Evolutionary conservation across 768 basidiomycete genomes (phyloP).

Genomic region (Cystofilobasidium ferigula): DNA sequence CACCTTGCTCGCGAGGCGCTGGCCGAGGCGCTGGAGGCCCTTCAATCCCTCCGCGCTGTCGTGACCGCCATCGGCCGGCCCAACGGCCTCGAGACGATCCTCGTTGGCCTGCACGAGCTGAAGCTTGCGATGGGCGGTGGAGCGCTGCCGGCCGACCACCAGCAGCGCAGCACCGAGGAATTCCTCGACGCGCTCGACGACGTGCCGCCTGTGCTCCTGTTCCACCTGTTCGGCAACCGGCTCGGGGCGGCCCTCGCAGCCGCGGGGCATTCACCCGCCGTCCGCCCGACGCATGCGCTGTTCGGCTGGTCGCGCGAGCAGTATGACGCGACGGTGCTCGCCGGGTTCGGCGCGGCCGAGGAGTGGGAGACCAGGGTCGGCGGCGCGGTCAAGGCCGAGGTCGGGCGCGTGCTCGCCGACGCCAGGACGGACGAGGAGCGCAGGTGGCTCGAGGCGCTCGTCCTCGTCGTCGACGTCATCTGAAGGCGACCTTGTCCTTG

Average conservation of each 20-base stretch:
- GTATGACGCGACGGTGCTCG: slow-evolving; percentile 13
- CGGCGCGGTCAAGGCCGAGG: slow-evolving; percentile 10
- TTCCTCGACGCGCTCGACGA: slow-evolving; percentile 24
- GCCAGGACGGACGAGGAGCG: neutral
- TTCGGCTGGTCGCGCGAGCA: slow-evolving; percentile 10
- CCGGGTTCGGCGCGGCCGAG: slow-evolving; percentile 22
- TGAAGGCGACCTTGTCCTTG: neutral
- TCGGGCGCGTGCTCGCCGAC: neutral
- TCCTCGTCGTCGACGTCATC: slow-evolving; percentile 15
- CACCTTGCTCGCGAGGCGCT: slow-evolving; percentile 25
- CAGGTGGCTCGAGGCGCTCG: neutral
- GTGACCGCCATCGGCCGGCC: slow-evolving; percentile 12
- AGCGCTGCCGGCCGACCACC: neutral
- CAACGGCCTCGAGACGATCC: slow-evolving; percentile 14
- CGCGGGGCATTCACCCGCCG: neutral
- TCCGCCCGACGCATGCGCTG: slow-evolving; percentile 9
- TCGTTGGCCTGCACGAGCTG: slow-evolving; percentile 22
- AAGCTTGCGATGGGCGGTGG: slow-evolving; percentile 7
- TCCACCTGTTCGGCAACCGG: slow-evolving; percentile 15
- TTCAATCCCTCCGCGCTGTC: slow-evolving; percentile 21
- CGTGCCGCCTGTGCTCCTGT: slow-evolving; percentile 24
- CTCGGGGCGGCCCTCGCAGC: neutral
- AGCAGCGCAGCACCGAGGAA: neutral
- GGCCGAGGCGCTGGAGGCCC: slow-evolving; percentile 23
- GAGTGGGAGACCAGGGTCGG: slow-evolving; percentile 25